These are phyloP conservation scores for Populus ilicifolia DNA, from an alignment of 345 rosid species.

Conservation along the genomic window DNA sequence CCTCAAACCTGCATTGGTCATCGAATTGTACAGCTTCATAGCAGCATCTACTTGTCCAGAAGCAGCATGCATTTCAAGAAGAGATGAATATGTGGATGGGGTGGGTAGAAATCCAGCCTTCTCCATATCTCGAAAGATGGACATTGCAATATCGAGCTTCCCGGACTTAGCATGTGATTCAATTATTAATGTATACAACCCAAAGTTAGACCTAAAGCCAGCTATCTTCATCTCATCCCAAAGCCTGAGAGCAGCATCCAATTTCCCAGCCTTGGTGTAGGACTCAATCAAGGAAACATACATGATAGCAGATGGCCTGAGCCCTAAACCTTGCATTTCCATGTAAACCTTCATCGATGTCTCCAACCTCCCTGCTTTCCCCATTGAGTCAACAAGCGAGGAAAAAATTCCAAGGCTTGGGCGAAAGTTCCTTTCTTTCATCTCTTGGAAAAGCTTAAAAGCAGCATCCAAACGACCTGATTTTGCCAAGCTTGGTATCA, in stretches of 20 bases:
- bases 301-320: slow-evolving; percentile 77
- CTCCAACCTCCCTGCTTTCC: slow-evolving; percentile 94
- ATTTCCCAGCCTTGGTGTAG: slow-evolving; percentile 84
- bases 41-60: slow-evolving; percentile 87
- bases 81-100: slow-evolving; percentile 85
- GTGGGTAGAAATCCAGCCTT: slow-evolving; percentile 92
- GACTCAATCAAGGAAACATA: slow-evolving; percentile 85
- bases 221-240: slow-evolving; percentile 93
- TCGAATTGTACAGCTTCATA: slow-evolving; percentile 89
- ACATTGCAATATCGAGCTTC: slow-evolving; percentile 87
- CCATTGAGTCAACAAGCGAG: slow-evolving; percentile 91
- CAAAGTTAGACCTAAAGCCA: slow-evolving; percentile 88
- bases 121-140: slow-evolving; percentile 83
- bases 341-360: slow-evolving; percentile 81
- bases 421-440: slow-evolving; percentile 65
- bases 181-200: slow-evolving; percentile 69
- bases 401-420: slow-evolving; percentile 67
- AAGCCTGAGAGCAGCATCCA: slow-evolving; percentile 74
- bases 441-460: slow-evolving; percentile 81
- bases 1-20: slow-evolving; percentile 85
- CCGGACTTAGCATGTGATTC: slow-evolving; percentile 98
- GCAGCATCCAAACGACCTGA: slow-evolving; percentile 97
- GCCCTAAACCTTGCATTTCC: slow-evolving; percentile 81
- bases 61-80: slow-evolving; percentile 92
- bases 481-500: slow-evolving; percentile 88